phyloP scores from a whole-genome alignment of 768 basidiomycete genomes.

The Melanogaster broomeanus region DNA sequence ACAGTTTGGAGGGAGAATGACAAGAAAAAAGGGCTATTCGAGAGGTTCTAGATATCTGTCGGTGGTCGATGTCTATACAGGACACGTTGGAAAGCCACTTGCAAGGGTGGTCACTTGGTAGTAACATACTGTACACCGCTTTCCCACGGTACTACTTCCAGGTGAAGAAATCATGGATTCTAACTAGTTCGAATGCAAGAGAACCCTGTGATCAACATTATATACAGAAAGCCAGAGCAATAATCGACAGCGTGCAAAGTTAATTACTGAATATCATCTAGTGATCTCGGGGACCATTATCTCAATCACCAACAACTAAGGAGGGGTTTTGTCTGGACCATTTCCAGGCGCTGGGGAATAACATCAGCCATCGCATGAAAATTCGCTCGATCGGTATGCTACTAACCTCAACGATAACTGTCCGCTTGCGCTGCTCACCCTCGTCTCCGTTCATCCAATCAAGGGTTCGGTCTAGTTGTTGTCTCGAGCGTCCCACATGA shows the following conservation, averaged over 20 bases:
- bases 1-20: too few species aligned
- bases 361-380: constrained; percentile 1
- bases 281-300: not conserved
- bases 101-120: too few species aligned
- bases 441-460: constrained; percentile 49
- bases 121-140: too few species aligned
- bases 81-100: too few species aligned
- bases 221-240: not conserved
- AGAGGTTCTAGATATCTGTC: too few species aligned
- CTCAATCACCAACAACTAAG: constrained; percentile 66
- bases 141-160: too few species aligned
- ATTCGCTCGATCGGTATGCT: not conserved
- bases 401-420: constrained; percentile 73
- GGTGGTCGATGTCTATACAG: too few species aligned
- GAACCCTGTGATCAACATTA: not conserved
- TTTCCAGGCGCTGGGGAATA: constrained; percentile 67
- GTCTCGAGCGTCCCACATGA: constrained; percentile 26
- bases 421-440: constrained; percentile 48
- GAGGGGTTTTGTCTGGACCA: constrained; percentile 65
- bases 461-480: constrained; percentile 34
- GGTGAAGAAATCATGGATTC: too few species aligned
- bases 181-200: too few species aligned
- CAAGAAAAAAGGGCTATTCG: too few species aligned
- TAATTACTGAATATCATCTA: not conserved
- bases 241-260: not conserved